phyloP scores from a whole-genome alignment of 2,329 filamentous ascomycete species.

The Diplodia scrobiculata region DNA sequence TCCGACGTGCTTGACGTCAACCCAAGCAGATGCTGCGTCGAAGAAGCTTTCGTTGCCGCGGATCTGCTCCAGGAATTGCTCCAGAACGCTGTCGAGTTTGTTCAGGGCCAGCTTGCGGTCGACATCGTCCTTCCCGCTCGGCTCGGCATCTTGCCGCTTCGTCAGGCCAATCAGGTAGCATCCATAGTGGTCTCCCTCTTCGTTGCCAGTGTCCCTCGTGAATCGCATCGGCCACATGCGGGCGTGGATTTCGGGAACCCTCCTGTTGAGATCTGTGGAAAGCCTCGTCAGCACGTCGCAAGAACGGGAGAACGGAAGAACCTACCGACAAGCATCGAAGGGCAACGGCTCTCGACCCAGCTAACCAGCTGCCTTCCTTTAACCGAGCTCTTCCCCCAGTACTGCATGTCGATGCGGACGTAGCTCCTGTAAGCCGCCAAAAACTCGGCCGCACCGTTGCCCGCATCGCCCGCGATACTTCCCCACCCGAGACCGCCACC shows the following conservation, averaged over 20 bases:
- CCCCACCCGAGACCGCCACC: conserved; percentile 46
- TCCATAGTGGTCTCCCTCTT: conserved; percentile 57
- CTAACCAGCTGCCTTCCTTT: conserved; percentile 61
- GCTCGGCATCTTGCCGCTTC: conserved; percentile 28
- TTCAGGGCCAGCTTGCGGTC: conserved; percentile 49
- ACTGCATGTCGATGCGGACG: conserved; percentile 63
- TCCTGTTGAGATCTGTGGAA: conserved; percentile 57
- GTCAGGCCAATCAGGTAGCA: conserved; percentile 64
- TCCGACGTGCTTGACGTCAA: conserved; percentile 41
- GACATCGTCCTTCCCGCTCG: conserved; percentile 37
- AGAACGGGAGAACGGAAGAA: conserved; percentile 21
- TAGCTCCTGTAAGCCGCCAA: conserved; percentile 57
- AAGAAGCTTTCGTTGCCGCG: conserved; percentile 43
- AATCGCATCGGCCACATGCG: conserved; percentile 67
- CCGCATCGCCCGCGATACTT: conserved; percentile 42
- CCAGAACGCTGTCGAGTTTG: conserved; percentile 46
- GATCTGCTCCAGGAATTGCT: conserved; percentile 43
- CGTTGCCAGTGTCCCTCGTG: conserved; percentile 32
- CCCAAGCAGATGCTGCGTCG: conserved; percentile 42
- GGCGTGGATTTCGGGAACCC: conserved; percentile 55
- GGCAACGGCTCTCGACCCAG: conserved; percentile 65
- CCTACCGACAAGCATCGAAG: conserved; percentile 61
- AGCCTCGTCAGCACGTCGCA: conserved; percentile 22
- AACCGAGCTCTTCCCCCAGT: conserved; percentile 62
- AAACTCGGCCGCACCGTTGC: conserved; percentile 51